Conservation (phyloP, 2,329 filamentous ascomycete genomes). For the Calonectria honghensis region DNA sequence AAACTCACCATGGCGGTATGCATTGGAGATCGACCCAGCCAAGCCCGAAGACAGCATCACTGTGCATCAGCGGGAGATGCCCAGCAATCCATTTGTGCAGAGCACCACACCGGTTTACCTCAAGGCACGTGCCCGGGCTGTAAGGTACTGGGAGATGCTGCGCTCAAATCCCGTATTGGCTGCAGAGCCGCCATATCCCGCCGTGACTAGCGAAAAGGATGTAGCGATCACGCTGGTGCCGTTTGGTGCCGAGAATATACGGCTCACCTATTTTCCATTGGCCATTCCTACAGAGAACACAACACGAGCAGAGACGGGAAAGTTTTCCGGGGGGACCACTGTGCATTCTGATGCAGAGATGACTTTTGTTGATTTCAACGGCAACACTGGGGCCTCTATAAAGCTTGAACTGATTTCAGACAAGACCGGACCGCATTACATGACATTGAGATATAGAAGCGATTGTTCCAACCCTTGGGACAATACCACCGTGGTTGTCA, state of each 20-base stretch:
- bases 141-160: slow-evolving; percentile 16
- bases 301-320: neutral
- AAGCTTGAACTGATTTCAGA: neutral
- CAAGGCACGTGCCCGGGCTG: neutral
- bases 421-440: neutral
- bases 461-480: neutral
- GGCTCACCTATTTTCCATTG: slow-evolving; percentile 13
- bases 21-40: neutral
- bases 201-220: neutral
- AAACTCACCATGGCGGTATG: neutral
- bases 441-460: neutral
- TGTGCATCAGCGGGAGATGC: slow-evolving; percentile 7
- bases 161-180: neutral
- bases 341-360: neutral
- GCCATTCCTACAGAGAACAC: neutral
- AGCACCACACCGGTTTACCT: neutral
- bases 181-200: slow-evolving; percentile 7
- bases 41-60: slow-evolving; percentile 2
- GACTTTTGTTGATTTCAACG: neutral
- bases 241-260: slow-evolving; percentile 20
- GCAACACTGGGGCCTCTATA: neutral
- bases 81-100: slow-evolving; percentile 7
- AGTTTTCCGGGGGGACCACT: neutral
- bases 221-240: neutral
- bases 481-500: neutral